A percentile compares a stretch with the other conserved stretches of the same genome.
Evolutionary conservation across 225 moss, liverwort and hornwort species (phyloP).

Genomic region (Sphagnum contortum): DNA sequence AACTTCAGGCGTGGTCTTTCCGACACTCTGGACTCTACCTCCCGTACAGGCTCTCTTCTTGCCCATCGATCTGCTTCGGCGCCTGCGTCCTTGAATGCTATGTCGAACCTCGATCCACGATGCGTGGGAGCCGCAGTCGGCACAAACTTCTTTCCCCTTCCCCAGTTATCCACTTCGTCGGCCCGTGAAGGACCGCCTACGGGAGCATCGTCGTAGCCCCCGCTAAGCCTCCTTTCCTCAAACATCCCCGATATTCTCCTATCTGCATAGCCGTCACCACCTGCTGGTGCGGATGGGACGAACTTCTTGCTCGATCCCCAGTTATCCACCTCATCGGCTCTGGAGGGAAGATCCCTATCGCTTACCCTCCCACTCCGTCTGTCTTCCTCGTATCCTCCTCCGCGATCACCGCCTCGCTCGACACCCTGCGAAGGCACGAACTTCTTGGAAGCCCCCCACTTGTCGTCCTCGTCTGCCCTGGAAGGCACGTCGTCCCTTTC

Average conservation of each 20-base stretch:
- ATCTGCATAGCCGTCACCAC: conserved; percentile 46
- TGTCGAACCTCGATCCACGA: conserved; percentile 51
- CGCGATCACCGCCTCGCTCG: conserved; percentile 26
- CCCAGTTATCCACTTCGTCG: conserved; percentile 92
- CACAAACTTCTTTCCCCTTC: conserved; percentile 72
- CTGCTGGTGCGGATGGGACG: conserved; percentile 40
- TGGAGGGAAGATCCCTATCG: conserved; percentile 92
- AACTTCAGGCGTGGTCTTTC: conserved; percentile 79
- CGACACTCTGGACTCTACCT: conserved; percentile 38
- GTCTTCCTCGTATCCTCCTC: conserved; percentile 76
- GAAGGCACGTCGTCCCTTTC: conserved; percentile 79
- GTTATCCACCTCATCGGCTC: conserved; percentile 93
- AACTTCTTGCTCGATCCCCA: conserved; percentile 93
- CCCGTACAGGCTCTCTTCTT: conserved; percentile 40
- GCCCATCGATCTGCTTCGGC: conserved; percentile 77
- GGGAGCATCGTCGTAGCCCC: conserved; percentile 56
- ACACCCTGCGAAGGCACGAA: conserved; percentile 44
- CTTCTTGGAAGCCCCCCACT: conserved; percentile 95
- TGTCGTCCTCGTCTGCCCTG: conserved; percentile 73
- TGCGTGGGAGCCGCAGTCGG: conserved; percentile 44
- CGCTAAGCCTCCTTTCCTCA: no score
- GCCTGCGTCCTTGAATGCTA: conserved; percentile 69
- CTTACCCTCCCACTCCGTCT: conserved; percentile 62
- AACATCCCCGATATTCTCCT: conserved; percentile 18
- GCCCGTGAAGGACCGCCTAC: conserved; percentile 69